Conservation (phyloP, 805 yeast genomes). For the Wickerhamomyces ciferrii region DNA sequence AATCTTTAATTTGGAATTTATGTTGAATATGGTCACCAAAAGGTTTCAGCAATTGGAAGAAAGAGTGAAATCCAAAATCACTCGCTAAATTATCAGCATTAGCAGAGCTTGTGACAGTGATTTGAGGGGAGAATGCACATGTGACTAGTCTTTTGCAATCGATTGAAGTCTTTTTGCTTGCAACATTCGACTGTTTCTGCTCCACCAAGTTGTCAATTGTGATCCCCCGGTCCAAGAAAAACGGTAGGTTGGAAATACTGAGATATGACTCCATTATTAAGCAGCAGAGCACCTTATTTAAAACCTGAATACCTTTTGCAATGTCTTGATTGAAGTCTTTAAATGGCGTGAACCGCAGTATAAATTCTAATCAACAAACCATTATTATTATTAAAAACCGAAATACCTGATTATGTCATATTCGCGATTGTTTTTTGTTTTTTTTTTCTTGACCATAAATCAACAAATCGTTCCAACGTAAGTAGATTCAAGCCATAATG, state of each 20-base stretch:
- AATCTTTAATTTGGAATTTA: conserved; percentile 43
- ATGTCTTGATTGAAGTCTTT: too few relatives aligned
- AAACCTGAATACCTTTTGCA: neutral
- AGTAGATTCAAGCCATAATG: too few relatives aligned
- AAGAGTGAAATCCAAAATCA: conserved; percentile 33
- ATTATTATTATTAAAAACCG: neutral
- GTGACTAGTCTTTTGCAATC: conserved; percentile 21
- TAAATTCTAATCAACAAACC: too few relatives aligned
- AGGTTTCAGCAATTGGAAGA: conserved; percentile 45
- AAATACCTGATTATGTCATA: neutral
- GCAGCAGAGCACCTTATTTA: neutral
- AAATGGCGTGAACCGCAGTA: too few relatives aligned
- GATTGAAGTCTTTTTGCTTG: conserved; percentile 15
- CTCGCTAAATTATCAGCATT: conserved; percentile 41
- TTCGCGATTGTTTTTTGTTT: neutral
- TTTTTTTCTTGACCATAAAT: neutral
- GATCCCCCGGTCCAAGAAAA: conserved; percentile 11
- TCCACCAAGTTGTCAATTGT: conserved; percentile 11
- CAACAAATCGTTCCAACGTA: too few relatives aligned
- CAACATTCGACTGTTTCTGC: conserved; percentile 1
- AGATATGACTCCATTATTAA: neutral
- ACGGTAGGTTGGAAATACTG: conserved; percentile 2
- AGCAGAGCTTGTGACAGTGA: conserved; percentile 43
- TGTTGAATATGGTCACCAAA: conserved; percentile 51
- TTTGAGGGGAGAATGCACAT: conserved; percentile 46